Evolutionary conservation across 2,329 filamentous ascomycete genomes (phyloP).

Genomic region (Penicillium griseofulvum): DNA sequence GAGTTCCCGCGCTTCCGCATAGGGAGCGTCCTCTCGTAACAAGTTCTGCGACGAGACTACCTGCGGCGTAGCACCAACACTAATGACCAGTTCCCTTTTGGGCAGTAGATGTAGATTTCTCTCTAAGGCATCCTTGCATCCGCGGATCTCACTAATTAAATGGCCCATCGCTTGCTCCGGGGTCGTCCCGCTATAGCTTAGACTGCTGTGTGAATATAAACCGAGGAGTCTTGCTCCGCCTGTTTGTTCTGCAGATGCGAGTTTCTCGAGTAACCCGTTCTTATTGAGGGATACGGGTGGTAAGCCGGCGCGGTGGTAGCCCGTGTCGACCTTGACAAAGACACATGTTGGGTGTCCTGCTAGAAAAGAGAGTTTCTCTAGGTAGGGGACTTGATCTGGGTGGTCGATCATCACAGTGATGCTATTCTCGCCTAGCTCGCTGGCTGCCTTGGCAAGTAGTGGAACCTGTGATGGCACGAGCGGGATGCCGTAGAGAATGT

Average conservation of each 20-base stretch:
- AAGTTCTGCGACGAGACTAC: constrained; percentile 65
- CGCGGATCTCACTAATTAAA: constrained; percentile 60
- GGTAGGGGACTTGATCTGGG: constrained; percentile 55
- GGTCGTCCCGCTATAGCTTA: constrained; percentile 62
- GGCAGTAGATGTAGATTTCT: constrained; percentile 17
- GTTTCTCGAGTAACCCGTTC: constrained; percentile 29
- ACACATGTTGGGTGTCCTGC: constrained; percentile 53
- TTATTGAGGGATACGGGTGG: constrained; percentile 47
- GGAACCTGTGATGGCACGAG: constrained; percentile 59
- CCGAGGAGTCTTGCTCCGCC: constrained; percentile 53
- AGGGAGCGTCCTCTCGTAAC: constrained; percentile 32
- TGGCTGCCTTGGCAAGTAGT: constrained; percentile 58
- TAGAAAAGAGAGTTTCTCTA: constrained; percentile 45
- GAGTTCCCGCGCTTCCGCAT: constrained; percentile 31
- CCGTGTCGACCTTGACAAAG: constrained; percentile 74
- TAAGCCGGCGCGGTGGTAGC: constrained; percentile 69
- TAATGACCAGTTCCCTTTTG: constrained; percentile 52
- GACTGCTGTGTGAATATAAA: constrained; percentile 70
- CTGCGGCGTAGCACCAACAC: constrained; percentile 75
- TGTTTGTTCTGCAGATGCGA: constrained; percentile 25
- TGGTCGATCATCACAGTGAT: constrained; percentile 71
- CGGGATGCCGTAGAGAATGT: constrained; percentile 72
- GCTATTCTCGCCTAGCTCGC: constrained; percentile 54
- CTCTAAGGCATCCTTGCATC: constrained; percentile 35
- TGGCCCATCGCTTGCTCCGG: constrained; percentile 59